phyloP scores from a whole-genome alignment of 2,329 filamentous ascomycete genomes.

The Alternaria incomplexa region DNA sequence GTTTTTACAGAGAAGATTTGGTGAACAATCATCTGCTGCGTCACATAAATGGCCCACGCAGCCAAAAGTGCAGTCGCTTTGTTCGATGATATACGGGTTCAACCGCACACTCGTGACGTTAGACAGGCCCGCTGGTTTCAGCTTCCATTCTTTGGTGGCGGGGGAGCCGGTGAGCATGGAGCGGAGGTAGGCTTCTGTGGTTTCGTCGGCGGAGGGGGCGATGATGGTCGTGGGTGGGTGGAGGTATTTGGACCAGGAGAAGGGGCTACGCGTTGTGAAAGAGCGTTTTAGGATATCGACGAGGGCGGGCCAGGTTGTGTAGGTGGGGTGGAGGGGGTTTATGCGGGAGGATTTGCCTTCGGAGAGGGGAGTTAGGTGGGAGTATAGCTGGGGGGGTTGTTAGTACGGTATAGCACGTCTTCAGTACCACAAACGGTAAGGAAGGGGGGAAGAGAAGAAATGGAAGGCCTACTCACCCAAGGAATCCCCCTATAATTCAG shows the following conservation, averaged over 20 bases:
- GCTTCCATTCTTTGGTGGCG: neutral
- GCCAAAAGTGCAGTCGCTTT: conserved; percentile 38
- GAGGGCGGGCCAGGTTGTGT: conserved; percentile 33
- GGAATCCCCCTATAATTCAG: conserved; percentile 46
- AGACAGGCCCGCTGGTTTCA: conserved; percentile 13
- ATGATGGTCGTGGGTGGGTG: conserved; percentile 19
- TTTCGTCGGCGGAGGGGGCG: neutral
- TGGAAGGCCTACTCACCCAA: conserved; percentile 31
- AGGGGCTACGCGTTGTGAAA: conserved; percentile 35
- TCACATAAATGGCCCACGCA: conserved; percentile 41
- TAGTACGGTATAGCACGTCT: neutral
- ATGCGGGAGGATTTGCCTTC: conserved; percentile 31
- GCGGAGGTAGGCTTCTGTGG: neutral
- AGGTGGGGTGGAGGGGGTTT: conserved; percentile 27
- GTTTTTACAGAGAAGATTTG: conserved; percentile 41
- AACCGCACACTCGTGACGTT: conserved; percentile 26
- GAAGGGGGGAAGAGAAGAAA: no score
- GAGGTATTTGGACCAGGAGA: conserved; percentile 39
- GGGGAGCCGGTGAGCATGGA: conserved; percentile 2
- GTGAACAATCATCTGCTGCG: conserved; percentile 33
- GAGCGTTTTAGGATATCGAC: conserved; percentile 26
- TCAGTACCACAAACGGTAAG: neutral
- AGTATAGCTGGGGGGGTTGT: conserved; percentile 35
- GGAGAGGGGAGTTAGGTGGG: conserved; percentile 32
- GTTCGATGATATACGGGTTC: conserved; percentile 41